A percentile compares a stretch with the other conserved stretches of the same genome.
Conservation (phyloP, 345 rosid genomes). For the Corchorus olitorius region DNA sequence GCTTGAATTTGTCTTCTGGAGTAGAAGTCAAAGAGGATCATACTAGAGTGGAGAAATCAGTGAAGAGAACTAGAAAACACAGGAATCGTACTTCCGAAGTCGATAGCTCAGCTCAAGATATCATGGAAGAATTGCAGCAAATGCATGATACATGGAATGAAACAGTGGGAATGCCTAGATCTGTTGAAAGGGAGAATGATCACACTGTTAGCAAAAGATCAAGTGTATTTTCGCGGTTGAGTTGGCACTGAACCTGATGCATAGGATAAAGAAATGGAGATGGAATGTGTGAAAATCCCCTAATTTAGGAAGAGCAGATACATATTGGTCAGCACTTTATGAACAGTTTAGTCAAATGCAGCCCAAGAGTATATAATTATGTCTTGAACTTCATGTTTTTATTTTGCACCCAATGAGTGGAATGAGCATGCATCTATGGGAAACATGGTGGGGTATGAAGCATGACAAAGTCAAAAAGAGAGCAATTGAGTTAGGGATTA, state of each 20-base stretch:
- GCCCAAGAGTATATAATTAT: neutral
- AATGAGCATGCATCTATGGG: neutral
- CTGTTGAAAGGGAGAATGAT: neutral
- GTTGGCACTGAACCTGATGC: neutral
- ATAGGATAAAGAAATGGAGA: neutral
- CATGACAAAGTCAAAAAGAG: neutral
- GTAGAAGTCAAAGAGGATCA: slow-evolving; percentile 8
- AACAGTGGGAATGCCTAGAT: neutral
- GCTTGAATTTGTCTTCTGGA: slow-evolving; percentile 23
- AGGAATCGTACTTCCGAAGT: neutral
- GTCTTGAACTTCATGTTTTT: neutral
- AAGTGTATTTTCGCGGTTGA: slow-evolving; percentile 22
- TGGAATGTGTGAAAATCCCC: neutral
- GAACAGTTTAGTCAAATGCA: neutral
- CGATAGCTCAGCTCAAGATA: slow-evolving; percentile 23
- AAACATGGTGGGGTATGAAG: slow-evolving; percentile 8
- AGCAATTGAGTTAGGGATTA: neutral
- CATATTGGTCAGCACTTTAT: neutral
- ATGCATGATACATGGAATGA: slow-evolving; percentile 20
- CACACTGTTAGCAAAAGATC: neutral
- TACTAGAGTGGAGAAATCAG: slow-evolving; percentile 12
- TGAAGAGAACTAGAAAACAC: slow-evolving; percentile 1
- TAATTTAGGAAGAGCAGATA: neutral
- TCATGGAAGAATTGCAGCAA: slow-evolving; percentile 32
- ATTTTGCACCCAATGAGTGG: neutral